Evolutionary conservation across 192 early-diverging fungal species (phyloP).

Genomic region (Mortierella antarctica): DNA sequence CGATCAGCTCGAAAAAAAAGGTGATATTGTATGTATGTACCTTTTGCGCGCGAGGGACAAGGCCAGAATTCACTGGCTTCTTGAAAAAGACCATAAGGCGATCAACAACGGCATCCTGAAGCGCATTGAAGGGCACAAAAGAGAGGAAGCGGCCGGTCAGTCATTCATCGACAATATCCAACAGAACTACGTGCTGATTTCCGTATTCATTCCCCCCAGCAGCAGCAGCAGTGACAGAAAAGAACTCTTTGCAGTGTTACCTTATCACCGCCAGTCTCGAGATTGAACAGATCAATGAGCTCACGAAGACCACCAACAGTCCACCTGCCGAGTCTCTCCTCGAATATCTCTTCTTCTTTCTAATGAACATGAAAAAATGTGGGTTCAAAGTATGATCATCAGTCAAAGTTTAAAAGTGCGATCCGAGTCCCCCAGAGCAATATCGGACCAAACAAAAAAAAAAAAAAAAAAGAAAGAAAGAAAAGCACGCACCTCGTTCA

Average conservation of each 20-base stretch:
- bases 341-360: slow-evolving; percentile 30
- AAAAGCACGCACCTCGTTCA: slow-evolving; percentile 16
- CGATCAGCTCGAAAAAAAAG: neutral
- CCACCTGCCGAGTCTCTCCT: slow-evolving; percentile 22
- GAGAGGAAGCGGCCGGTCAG: neutral
- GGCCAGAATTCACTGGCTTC: slow-evolving; percentile 25
- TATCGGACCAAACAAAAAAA: neutral
- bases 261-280: slow-evolving; percentile 33
- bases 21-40: neutral
- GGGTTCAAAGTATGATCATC: neutral
- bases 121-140: neutral
- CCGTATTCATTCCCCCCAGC: no score
- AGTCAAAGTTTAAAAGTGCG: neutral
- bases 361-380: neutral
- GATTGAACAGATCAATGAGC: slow-evolving; percentile 30
- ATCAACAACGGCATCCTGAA: slow-evolving; percentile 14
- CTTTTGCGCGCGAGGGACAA: slow-evolving; percentile 18
- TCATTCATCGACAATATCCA: neutral
- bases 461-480: neutral
- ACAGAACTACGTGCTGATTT: no score
- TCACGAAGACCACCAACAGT: slow-evolving; percentile 24
- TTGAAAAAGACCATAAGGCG: slow-evolving; percentile 26
- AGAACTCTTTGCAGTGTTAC: neutral
- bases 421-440: neutral
- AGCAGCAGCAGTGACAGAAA: no score